Evolutionary conservation across 176 grass and related monocot genomes (phyloP), one percentile per base, ranked within the genome.

Genomic region (Oryza glumipatula): DNA sequence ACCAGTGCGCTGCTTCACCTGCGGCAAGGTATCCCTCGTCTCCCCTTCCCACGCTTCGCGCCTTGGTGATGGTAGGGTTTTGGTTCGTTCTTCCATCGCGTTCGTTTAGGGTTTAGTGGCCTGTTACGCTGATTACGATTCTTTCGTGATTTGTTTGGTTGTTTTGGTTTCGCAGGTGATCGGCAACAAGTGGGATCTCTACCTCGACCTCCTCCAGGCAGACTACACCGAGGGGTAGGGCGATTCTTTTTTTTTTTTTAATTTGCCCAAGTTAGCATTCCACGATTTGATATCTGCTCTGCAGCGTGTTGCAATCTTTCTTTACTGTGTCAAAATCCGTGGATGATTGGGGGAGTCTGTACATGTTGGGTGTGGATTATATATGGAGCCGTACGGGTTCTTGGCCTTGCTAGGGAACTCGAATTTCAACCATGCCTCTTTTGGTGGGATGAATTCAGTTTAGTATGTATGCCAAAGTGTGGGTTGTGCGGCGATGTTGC

Each of bases 1-100:
- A 26, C 91, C 86, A 2, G 88, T 96, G 15, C 86, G 88, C 74
- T 96, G 91, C 84, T 93, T 96, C 91, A 93, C 91, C 56, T 93
- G 81, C 58, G 94, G 86, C 39, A 96, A 96, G 91, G 94, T 92
- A 65, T 6, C 14, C 46, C 65, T 19, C 15, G 30, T 63, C 11
- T 79, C 3, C 2, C 7, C 15, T n/a, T 44, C 43, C 43, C 43
- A 3, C 58, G 70, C 54, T 9, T 52, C 36, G 41, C 36, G 22
- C 9, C 26, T 65, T 75, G 76, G 19, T n/a, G 54, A 32, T 39
- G 11, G n/a, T 17, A 63, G 30, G 46, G 69, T 51, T 30, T 23
- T 30, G 14, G 56, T 65, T 45, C 11, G 56, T 77, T 41, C 14
- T 33, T 52, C 46, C 47, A 3, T 10, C 13, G 13, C 30, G 47